phyloP scores from a whole-genome alignment of 2,329 filamentous ascomycete genomes.

The Blumeria graminis region DNA sequence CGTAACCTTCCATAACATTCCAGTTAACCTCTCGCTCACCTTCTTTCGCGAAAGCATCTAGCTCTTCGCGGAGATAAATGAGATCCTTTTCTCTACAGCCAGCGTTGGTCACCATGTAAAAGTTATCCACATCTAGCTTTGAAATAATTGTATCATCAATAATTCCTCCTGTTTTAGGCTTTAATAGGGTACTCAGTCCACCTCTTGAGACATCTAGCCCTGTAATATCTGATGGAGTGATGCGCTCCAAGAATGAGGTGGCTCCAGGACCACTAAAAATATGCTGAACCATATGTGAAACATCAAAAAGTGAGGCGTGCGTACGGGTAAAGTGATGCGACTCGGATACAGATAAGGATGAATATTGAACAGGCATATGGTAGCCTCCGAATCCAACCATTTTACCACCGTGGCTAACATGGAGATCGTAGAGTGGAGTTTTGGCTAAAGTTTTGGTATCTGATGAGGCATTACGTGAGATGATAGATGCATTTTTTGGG shows the following conservation, averaged over 20 bases:
- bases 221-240: slow-evolving; percentile 55
- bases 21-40: slow-evolving; percentile 36
- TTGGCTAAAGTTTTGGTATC: slow-evolving; percentile 21
- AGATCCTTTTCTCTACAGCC: slow-evolving; percentile 77
- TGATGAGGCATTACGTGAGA: slow-evolving; percentile 8
- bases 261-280: slow-evolving; percentile 61
- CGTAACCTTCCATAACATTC: slow-evolving; percentile 46
- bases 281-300: slow-evolving; percentile 91
- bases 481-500: not conserved
- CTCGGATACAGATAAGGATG: slow-evolving; percentile 48
- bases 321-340: slow-evolving; percentile 78
- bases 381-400: slow-evolving; percentile 94
- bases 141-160: slow-evolving; percentile 88
- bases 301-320: slow-evolving; percentile 82
- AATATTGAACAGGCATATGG: slow-evolving; percentile 81
- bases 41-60: slow-evolving; percentile 32
- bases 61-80: slow-evolving; percentile 46
- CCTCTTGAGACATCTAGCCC: slow-evolving; percentile 42
- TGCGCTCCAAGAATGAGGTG: slow-evolving; percentile 53
- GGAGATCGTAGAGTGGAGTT: slow-evolving; percentile 59
- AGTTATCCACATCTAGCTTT: slow-evolving; percentile 44
- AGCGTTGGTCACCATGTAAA: slow-evolving; percentile 91
- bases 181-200: slow-evolving; percentile 65
- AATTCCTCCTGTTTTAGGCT: slow-evolving; percentile 64
- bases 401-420: slow-evolving; percentile 58